These are phyloP conservation scores for Sugiyamaella mastotermitis DNA, from an alignment of 805 yeast species.

Conservation along the genomic window DNA sequence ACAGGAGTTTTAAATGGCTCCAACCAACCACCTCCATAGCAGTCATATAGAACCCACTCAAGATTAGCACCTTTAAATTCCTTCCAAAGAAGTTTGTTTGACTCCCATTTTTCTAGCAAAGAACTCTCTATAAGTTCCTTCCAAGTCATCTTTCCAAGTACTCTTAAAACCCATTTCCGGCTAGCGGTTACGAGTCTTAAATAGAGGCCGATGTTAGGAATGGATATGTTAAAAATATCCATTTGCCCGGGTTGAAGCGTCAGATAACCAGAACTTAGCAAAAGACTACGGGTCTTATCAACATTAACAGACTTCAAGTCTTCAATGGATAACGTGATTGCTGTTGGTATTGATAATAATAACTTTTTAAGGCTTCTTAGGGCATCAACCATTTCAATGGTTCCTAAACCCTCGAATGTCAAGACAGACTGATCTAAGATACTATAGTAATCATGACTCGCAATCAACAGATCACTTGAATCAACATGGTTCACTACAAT, in stretches of 20 bases:
- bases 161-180: constrained; percentile 32
- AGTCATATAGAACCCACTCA: constrained; percentile 50
- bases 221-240: constrained; percentile 28
- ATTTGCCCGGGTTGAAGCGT: constrained; percentile 29
- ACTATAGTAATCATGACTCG: constrained; percentile 17
- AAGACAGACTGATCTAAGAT: not conserved
- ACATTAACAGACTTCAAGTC: constrained; percentile 22
- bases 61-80: constrained; percentile 47
- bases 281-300: constrained; percentile 12
- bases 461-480: constrained; percentile 30
- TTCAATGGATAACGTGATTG: constrained; percentile 21
- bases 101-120: constrained; percentile 27
- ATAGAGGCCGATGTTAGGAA: constrained; percentile 34
- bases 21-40: constrained; percentile 47
- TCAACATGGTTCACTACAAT: constrained; percentile 27
- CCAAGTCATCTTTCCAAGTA: constrained; percentile 29
- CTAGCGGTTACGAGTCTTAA: constrained; percentile 28
- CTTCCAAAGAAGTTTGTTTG: constrained; percentile 31
- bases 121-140: constrained; percentile 32
- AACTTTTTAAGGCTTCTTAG: constrained; percentile 18
- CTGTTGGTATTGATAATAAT: constrained; percentile 24
- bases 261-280: constrained; percentile 30
- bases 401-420: not conserved
- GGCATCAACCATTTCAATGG: not conserved
- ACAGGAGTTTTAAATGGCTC: constrained; percentile 56